Evolutionary conservation across 108 stramenopile genomes (phyloP).

Genomic region (Skeletonema marinoi): DNA sequence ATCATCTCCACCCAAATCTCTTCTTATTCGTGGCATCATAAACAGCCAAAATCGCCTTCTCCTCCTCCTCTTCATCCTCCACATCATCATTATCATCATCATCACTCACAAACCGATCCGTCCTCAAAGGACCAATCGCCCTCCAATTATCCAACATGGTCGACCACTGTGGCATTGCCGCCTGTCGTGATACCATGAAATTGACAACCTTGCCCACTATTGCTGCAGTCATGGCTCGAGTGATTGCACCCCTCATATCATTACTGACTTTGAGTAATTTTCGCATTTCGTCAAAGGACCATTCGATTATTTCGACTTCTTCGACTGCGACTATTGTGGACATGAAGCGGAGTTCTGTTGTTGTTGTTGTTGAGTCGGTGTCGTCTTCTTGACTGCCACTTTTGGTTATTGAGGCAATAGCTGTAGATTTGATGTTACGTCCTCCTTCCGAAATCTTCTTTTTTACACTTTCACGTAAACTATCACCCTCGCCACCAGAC

Average conservation of each 20-base stretch:
- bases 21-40: neutral
- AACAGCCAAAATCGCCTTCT: neutral
- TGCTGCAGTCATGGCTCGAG: slow-evolving; percentile 82
- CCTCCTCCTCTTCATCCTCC: neutral
- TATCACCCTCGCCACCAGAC: neutral
- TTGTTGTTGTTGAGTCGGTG: neutral
- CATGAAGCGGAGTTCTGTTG: slow-evolving; percentile 9
- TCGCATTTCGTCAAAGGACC: slow-evolving; percentile 81
- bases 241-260: slow-evolving; percentile 73
- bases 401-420: neutral
- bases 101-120: neutral
- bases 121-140: neutral
- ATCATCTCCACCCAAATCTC: neutral
- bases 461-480: slow-evolving; percentile 1
- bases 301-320: slow-evolving; percentile 65
- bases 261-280: slow-evolving; percentile 64
- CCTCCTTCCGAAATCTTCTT: slow-evolving; percentile 6
- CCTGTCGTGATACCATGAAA: slow-evolving; percentile 57
- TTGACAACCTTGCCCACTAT: slow-evolving; percentile 88
- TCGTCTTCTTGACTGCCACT: neutral
- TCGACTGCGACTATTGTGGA: slow-evolving; percentile 69
- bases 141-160: slow-evolving; percentile 43
- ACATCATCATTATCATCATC: neutral
- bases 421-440: neutral
- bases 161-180: slow-evolving; percentile 15